Base-by-base conservation (phyloP, 2,329 filamentous ascomycete genomes). In the Byssothecium circinans region DNA sequence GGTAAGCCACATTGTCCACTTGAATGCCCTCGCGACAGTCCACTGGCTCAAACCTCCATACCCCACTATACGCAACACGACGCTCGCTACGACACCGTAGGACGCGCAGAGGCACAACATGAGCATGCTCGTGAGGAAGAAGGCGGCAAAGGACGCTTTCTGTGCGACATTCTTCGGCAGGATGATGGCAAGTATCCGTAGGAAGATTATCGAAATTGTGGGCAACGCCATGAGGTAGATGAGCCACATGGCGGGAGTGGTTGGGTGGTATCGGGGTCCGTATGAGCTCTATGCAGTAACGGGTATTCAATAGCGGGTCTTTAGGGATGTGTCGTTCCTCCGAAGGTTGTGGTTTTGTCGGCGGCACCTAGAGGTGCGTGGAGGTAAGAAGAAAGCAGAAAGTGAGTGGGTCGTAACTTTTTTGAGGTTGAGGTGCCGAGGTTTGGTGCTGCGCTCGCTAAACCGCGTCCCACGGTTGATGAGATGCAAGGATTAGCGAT, bases 31-130 rank as follows among this genome's bases (percentile, higher is more conserved):
- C 7, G 78, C 94, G 8, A 84, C 84, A 32, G 89, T 84, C 89
- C 91, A 97, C 78, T 97, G 94, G 22, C 88, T 83, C 55, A 90
- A 82, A 45, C 87, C 84, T 50, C 84, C 85, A 61, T 87, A 82
- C 50, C 91, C 91, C 40, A 85, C 60, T 14, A 88, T 61, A 38
- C 87, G 85, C 53, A 97, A 80, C 49, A 82, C 62, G 52, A 91
- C 80, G 36, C 88, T 90, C 22, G 85, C 85, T 38, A 89, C 52
- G 49, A 89, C 88, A 50, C 91, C 94, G 72, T 89, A 95, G 60
- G 78, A 70, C 22, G 91, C 74, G 62, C 70, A 74, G 18, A 73
- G 38, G 14, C 50, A 37, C 53, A 69, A 53, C 35, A 62, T 45
- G 40, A 73, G 39, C 46, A 78, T 67, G 35, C 74, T 74, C 14